A percentile compares a stretch with the other conserved stretches of the same genome.
These are phyloP conservation scores for Citrus maxima DNA, from an alignment of 345 rosid genomes.

Conservation along the genomic window DNA sequence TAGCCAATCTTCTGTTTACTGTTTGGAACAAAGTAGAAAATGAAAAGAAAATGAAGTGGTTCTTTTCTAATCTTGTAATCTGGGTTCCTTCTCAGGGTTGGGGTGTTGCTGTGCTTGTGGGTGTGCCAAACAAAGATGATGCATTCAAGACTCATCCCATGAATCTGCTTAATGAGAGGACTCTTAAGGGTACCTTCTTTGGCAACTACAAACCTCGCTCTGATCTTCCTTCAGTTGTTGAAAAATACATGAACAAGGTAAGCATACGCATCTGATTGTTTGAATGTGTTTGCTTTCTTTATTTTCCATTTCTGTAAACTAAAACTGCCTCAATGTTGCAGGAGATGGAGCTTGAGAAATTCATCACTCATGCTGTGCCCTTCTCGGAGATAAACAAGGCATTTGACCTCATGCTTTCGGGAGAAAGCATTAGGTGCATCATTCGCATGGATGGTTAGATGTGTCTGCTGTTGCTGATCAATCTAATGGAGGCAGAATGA, in stretches of 20 bases:
- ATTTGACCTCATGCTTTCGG: conserved; percentile 50
- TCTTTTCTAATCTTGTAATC: not conserved
- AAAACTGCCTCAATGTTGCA: conserved; percentile 2
- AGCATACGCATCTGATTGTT: not conserved
- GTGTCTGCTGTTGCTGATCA: not conserved
- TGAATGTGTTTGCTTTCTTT: not conserved
- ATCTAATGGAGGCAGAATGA: not conserved
- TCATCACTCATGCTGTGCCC: conserved; percentile 54
- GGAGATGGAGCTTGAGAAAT: conserved; percentile 57
- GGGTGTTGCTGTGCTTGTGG: conserved; percentile 77
- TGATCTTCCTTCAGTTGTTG: conserved; percentile 61
- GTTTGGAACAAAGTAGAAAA: not conserved
- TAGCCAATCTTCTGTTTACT: not conserved
- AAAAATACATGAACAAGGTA: conserved; percentile 63
- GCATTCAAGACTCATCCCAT: conserved; percentile 57
- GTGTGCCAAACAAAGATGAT: conserved; percentile 65
- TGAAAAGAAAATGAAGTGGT: not conserved
- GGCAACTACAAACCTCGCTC: conserved; percentile 68
- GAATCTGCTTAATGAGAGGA: conserved; percentile 60
- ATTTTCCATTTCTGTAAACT: not conserved
- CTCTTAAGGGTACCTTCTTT: conserved; percentile 65
- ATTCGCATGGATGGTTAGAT: conserved; percentile 40
- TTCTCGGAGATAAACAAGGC: conserved; percentile 66
- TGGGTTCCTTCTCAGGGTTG: conserved; percentile 47
- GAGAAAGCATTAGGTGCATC: conserved; percentile 54